These are phyloP conservation scores for Suillus paluster DNA, from an alignment of 768 basidiomycete species.

Conservation along the genomic window DNA sequence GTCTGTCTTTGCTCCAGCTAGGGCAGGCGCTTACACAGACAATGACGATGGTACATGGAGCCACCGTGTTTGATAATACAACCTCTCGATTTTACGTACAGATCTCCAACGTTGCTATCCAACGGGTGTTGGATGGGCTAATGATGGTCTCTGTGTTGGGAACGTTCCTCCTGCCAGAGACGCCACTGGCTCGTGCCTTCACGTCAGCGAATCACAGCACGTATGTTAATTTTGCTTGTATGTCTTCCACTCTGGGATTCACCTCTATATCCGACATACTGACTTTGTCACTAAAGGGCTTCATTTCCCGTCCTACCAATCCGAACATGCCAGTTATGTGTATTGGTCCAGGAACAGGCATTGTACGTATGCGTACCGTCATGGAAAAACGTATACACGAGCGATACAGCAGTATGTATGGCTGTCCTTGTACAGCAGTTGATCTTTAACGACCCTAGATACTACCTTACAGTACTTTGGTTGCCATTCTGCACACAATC, in stretches of 20 bases:
- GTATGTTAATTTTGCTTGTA: not conserved
- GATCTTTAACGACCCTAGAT: slow-evolving; percentile 41
- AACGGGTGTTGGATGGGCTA: slow-evolving; percentile 61
- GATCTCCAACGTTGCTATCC: slow-evolving; percentile 55
- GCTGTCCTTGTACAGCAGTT: not conserved
- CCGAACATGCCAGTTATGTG: slow-evolving; percentile 73
- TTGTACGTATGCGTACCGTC: slow-evolving; percentile 89
- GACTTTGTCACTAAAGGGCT: slow-evolving; percentile 76
- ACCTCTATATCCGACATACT: slow-evolving; percentile 78
- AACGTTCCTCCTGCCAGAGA: slow-evolving; percentile 58
- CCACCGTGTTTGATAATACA: slow-evolving; percentile 55
- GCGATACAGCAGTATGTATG: slow-evolving; percentile 54
- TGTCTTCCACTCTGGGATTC: slow-evolving; percentile 50
- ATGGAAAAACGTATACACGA: slow-evolving; percentile 73
- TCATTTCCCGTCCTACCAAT: slow-evolving; percentile 71
- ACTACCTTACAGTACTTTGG: slow-evolving; percentile 82
- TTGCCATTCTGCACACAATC: slow-evolving; percentile 74
- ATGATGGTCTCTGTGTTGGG: slow-evolving; percentile 71
- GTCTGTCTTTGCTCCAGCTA: slow-evolving; percentile 55
- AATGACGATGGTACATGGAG: slow-evolving; percentile 48
- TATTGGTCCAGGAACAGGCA: slow-evolving; percentile 92
- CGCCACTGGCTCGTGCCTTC: slow-evolving; percentile 75
- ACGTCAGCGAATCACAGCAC: slow-evolving; percentile 41
- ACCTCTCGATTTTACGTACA: slow-evolving; percentile 39
- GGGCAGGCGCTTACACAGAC: slow-evolving; percentile 63